phyloP scores from a whole-genome alignment of 78 protist species.

The Chrysochromulina parva region DNA sequence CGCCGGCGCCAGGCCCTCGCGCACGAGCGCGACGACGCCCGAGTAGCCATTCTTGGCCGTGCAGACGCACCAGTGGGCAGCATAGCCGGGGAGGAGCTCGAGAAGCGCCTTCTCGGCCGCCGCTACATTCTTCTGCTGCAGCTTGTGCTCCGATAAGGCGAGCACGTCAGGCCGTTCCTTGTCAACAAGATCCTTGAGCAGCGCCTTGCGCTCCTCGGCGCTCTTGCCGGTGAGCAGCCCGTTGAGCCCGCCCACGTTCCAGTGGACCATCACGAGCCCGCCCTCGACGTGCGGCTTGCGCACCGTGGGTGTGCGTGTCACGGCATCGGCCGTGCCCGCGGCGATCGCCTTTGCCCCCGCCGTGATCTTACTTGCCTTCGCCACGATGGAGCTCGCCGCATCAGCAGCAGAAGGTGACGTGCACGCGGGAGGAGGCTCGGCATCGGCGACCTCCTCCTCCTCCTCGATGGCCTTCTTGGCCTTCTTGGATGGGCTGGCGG shows the following conservation, averaged over 20 bases:
- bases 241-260: constrained; percentile 5
- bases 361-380: no score
- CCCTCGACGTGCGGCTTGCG: no score
- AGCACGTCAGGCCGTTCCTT: not conserved
- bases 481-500: no score
- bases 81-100: not conserved
- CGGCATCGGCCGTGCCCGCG: no score
- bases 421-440: no score
- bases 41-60: not conserved
- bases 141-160: constrained; percentile 3
- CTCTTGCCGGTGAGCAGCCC: not conserved
- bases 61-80: not conserved
- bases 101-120: not conserved
- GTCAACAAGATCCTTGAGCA: not conserved
- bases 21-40: not conserved
- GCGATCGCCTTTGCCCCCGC: no score
- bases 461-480: no score
- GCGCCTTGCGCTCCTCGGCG: not conserved
- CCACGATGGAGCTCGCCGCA: no score
- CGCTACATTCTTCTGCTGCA: not conserved
- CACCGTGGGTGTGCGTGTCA: no score
- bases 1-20: not conserved
- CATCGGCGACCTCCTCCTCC: no score
- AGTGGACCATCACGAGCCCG: not conserved
- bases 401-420: no score